These are phyloP conservation scores for Beauveria sp. DNA, from an alignment of 2,329 filamentous ascomycete species.

Conservation along the genomic window DNA sequence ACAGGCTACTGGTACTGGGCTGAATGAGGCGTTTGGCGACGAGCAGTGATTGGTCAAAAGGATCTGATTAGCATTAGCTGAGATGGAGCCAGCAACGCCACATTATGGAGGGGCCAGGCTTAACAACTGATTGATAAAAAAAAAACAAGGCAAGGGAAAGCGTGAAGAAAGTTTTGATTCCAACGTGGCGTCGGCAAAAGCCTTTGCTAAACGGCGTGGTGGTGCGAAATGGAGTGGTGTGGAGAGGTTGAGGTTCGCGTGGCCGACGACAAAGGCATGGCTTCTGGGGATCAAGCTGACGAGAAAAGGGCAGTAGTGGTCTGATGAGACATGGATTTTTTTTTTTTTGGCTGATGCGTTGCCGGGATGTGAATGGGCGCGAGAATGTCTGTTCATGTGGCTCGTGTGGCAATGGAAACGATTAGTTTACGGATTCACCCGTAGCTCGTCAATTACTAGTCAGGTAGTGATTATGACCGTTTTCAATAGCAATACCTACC, in stretches of 20 bases:
- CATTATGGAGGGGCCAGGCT: not conserved
- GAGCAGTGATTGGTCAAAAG: not conserved
- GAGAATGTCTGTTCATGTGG: not conserved
- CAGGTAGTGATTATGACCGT: too few relatives aligned
- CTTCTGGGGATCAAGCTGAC: not conserved
- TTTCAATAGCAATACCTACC: too few relatives aligned
- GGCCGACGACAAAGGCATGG: not conserved
- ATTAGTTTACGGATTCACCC: too few relatives aligned
- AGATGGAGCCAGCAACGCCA: not conserved
- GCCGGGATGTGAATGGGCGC: not conserved
- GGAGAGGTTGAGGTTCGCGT: too few relatives aligned
- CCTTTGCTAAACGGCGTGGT: not conserved
- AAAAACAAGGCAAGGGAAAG: not conserved
- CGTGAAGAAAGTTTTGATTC: not conserved
- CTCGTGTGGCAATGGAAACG: not conserved
- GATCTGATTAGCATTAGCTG: constrained; percentile 10
- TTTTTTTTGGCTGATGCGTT: not conserved
- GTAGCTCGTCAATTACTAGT: not conserved
- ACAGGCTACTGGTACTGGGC: not conserved
- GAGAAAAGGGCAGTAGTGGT: not conserved
- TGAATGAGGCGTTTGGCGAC: not conserved
- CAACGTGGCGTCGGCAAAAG: not conserved
- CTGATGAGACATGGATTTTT: not conserved
- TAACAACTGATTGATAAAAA: constrained; percentile 8
- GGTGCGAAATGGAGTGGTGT: too few relatives aligned